Conservation (phyloP, 2,329 filamentous ascomycete species). For the Beauveria asiatica region DNA sequence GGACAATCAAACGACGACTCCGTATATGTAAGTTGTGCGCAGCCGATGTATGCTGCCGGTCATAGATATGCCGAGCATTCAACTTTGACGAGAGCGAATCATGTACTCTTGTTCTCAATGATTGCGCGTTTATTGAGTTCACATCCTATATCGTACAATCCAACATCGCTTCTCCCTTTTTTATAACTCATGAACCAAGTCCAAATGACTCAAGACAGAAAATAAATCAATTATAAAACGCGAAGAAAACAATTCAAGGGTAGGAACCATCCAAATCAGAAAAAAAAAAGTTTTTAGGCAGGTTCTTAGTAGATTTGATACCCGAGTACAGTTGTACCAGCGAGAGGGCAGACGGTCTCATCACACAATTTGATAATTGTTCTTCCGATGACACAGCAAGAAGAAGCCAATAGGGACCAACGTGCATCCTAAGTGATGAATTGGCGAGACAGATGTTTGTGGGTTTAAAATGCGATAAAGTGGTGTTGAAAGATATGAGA, state of each 20-base stretch:
- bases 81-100: not conserved
- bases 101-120: not conserved
- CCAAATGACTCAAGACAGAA: not conserved
- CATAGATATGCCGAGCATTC: too few relatives aligned
- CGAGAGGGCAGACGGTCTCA: not conserved
- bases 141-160: slow-evolving; percentile 10
- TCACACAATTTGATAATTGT: not conserved
- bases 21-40: too few relatives aligned
- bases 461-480: not conserved
- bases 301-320: not conserved
- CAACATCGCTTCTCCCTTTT: not conserved
- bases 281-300: not conserved
- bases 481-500: not conserved
- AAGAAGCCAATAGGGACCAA: not conserved
- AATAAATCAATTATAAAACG: not conserved
- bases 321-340: not conserved
- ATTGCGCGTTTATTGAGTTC: slow-evolving; percentile 8
- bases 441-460: not conserved
- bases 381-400: not conserved
- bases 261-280: not conserved
- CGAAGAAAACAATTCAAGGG: not conserved
- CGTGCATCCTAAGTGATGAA: slow-evolving; percentile 1
- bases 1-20: too few relatives aligned
- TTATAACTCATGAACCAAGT: not conserved
- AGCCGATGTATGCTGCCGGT: too few relatives aligned